phyloP scores from a whole-genome alignment of 257 asterid species.

The Plantago ovata region DNA sequence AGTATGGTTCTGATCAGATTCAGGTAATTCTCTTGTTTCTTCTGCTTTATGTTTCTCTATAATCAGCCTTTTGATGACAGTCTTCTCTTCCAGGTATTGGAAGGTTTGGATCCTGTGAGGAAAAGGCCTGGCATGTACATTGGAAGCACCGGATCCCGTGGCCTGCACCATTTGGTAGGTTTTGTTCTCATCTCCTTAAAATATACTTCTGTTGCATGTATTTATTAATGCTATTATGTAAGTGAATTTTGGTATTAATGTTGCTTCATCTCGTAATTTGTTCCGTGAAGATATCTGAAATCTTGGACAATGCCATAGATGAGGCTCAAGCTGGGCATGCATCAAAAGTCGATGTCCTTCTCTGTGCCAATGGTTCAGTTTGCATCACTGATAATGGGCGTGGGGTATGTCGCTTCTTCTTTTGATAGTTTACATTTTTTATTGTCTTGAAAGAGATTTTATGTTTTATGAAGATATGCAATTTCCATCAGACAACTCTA shows the following conservation, averaged over 20 bases:
- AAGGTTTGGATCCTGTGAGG: constrained; percentile 95
- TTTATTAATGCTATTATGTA: constrained; percentile 4
- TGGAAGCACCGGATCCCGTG: constrained; percentile 93
- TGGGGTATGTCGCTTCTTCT: constrained; percentile 65
- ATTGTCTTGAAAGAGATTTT: constrained; percentile 3
- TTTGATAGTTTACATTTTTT: constrained; percentile 5
- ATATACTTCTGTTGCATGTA: neutral
- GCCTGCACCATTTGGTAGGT: constrained; percentile 90
- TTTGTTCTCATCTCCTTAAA: constrained; percentile 9
- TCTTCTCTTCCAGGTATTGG: constrained; percentile 62
- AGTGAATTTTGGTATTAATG: constrained; percentile 2
- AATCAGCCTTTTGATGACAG: constrained; percentile 6
- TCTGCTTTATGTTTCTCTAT: constrained; percentile 2
- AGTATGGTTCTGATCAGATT: constrained; percentile 94
- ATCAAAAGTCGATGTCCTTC: constrained; percentile 69
- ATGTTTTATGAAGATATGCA: neutral
- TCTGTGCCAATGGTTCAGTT: constrained; percentile 78
- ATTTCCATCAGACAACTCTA: neutral
- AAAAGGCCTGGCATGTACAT: constrained; percentile 97
- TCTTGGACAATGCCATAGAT: constrained; percentile 94
- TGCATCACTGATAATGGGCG: constrained; percentile 92
- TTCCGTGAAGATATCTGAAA: constrained; percentile 72
- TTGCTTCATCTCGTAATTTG: constrained; percentile 24
- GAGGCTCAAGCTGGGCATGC: constrained; percentile 99
- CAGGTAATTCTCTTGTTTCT: constrained; percentile 50